These are phyloP conservation scores for Blastobotrys serpentis DNA, from an alignment of 1,139 yeast genomes.

Conservation along the genomic window DNA sequence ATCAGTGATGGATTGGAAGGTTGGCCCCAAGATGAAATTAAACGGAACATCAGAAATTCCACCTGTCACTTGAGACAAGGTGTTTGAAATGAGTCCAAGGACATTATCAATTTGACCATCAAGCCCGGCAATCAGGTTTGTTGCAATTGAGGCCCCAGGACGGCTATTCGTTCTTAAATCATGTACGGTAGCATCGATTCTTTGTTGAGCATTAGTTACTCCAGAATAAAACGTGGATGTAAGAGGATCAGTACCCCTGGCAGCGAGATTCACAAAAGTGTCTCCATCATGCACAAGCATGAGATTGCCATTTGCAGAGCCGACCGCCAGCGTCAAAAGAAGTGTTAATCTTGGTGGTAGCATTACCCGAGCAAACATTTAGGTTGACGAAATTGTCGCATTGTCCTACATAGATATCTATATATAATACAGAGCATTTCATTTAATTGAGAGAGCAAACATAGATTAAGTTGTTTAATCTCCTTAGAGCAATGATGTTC, in stretches of 20 bases:
- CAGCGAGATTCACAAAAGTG: constrained; percentile 6
- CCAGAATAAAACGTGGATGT: constrained; percentile 22
- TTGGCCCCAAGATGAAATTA: constrained; percentile 30
- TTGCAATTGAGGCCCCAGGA: constrained; percentile 29
- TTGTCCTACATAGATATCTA: background rate
- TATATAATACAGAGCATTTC: background rate
- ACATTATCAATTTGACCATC: constrained; percentile 37
- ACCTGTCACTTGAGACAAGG: constrained; percentile 28
- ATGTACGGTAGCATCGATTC: constrained; percentile 23
- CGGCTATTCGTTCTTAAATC: constrained; percentile 26
- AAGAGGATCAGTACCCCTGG: constrained; percentile 9
- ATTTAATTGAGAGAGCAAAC: background rate
- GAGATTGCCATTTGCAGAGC: background rate
- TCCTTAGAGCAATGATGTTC: background rate
- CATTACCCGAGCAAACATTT: background rate
- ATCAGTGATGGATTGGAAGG: constrained; percentile 33
- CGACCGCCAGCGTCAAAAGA: background rate
- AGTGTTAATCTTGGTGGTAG: background rate
- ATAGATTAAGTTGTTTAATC: constrained; percentile 1
- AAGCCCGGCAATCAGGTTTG: constrained; percentile 32
- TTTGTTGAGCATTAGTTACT: constrained; percentile 28
- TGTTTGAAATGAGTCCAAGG: constrained; percentile 27
- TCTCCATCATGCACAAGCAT: constrained; percentile 3
- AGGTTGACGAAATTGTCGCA: too few relatives aligned
- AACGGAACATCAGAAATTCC: constrained; percentile 22